A percentile compares a stretch with the other conserved stretches of the same genome.
phyloP scores from a whole-genome alignment of 2,329 filamentous ascomycete genomes.

The Dothideomycetidae sp. region DNA sequence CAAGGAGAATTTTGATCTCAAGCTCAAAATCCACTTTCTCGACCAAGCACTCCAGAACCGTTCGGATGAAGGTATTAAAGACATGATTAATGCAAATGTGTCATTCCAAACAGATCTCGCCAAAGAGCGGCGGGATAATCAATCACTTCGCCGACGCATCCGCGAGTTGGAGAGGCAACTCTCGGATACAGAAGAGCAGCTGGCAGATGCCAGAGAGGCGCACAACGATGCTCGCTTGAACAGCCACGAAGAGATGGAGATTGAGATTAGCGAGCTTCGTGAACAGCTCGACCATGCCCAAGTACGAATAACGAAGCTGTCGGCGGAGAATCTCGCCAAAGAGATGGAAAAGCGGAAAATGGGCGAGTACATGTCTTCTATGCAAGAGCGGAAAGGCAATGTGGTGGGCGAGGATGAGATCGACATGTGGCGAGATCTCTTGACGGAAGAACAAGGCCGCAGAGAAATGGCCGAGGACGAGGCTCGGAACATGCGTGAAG shows the following conservation, averaged over 20 bases:
- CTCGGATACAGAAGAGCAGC: conserved; percentile 41
- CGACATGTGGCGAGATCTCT: conserved; percentile 88
- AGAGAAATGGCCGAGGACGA: conserved; percentile 87
- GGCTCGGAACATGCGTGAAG: conserved; percentile 67
- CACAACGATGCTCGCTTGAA: conserved; percentile 25
- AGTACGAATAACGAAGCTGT: conserved; percentile 67
- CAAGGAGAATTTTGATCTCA: conserved; percentile 96
- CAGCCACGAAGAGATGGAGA: conserved; percentile 52
- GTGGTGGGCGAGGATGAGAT: conserved; percentile 29
- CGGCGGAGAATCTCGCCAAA: conserved; percentile 60
- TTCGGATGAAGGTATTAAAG: conserved; percentile 90
- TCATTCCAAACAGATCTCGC: conserved; percentile 84
- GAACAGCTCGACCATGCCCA: conserved; percentile 78
- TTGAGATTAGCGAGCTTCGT: conserved; percentile 71
- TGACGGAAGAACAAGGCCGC: conserved; percentile 79
- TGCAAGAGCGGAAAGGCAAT: conserved; percentile 38
- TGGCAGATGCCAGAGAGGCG: conserved; percentile 31
- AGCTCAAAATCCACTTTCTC: conserved; percentile 94
- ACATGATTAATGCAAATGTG: conserved; percentile 96
- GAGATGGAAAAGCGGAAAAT: conserved; percentile 79
- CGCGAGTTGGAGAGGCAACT: conserved; percentile 77
- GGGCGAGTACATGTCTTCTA: conserved; percentile 60
- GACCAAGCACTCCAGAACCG: conserved; percentile 85
- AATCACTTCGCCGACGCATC: conserved; percentile 62
- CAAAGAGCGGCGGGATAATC: conserved; percentile 81